Percentiles rank a stretch among this genome's conserved stretches.
Conservation (phyloP, 768 basidiomycete species). For the Dacryopinax spathularia region DNA sequence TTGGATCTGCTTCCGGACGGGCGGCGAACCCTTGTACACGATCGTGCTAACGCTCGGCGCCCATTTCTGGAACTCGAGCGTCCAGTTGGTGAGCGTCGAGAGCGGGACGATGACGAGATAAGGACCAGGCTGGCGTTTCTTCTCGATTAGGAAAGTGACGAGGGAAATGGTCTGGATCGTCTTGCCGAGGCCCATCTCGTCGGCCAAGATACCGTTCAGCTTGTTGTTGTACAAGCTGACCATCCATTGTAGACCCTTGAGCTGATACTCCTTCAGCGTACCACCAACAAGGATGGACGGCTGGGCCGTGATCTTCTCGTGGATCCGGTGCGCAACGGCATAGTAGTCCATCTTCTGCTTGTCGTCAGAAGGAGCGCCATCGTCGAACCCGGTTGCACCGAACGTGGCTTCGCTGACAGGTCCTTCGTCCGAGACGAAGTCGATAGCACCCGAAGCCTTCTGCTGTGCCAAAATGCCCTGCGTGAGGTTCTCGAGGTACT, state of each 20-base stretch:
- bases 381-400: constrained; percentile 20
- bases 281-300: constrained; percentile 20
- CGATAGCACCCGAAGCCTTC: constrained; percentile 23
- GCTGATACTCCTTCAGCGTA: constrained; percentile 27
- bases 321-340: constrained; percentile 30
- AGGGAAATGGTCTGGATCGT: constrained; percentile 91
- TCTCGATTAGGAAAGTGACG: constrained; percentile 86
- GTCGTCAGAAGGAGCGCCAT: constrained; percentile 23
- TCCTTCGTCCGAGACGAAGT: constrained; percentile 22
- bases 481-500: constrained; percentile 31
- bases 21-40: constrained; percentile 85
- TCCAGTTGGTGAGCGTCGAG: constrained; percentile 95
- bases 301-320: constrained; percentile 26
- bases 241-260: constrained; percentile 30
- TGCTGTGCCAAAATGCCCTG: constrained; percentile 30
- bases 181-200: constrained; percentile 66
- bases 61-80: constrained; percentile 92
- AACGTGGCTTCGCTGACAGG: constrained; percentile 27
- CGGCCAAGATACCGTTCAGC: constrained; percentile 28
- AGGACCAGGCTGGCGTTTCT: constrained; percentile 76
- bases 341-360: constrained; percentile 31
- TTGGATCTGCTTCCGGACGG: constrained; percentile 65
- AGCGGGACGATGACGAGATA: constrained; percentile 92
- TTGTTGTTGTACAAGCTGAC: constrained; percentile 28
- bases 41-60: constrained; percentile 67